Evolutionary conservation across 805 yeast genomes (phyloP).

Genomic region (Kuraishia borneana): DNA sequence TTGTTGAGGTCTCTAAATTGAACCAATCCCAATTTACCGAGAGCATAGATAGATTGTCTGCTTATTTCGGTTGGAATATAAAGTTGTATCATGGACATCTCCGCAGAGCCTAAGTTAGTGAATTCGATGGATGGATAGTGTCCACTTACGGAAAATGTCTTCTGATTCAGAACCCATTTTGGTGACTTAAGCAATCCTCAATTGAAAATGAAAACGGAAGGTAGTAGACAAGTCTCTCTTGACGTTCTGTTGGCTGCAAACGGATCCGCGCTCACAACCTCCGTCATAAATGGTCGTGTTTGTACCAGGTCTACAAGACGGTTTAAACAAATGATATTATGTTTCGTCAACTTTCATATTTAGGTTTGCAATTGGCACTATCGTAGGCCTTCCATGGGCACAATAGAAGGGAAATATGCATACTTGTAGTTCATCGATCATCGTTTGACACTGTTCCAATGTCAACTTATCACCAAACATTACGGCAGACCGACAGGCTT

Average conservation of each 20-base stretch:
- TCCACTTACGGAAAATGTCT: conserved; percentile 2
- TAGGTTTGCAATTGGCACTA: conserved; percentile 45
- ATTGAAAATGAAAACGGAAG: no score
- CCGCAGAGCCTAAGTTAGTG: conserved; percentile 65
- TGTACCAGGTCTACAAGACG: no score
- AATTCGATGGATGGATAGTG: not conserved
- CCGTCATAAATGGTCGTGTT: no score
- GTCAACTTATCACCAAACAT: conserved; percentile 57
- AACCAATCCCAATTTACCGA: conserved; percentile 78
- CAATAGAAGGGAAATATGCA: conserved; percentile 65
- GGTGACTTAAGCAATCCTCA: no score
- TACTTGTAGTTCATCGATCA: conserved; percentile 28
- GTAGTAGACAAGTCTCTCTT: no score
- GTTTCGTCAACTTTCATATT: no score
- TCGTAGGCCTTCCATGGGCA: conserved; percentile 79
- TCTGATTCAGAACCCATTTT: conserved; percentile 1
- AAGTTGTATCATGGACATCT: conserved; percentile 87
- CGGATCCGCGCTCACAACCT: no score
- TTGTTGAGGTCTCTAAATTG: conserved; percentile 86
- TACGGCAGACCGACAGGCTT: conserved; percentile 59
- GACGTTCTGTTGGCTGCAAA: no score
- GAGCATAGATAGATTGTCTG: conserved; percentile 68
- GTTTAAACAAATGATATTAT: no score
- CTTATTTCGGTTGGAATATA: conserved; percentile 87
- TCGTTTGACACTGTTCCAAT: conserved; percentile 26